Evolutionary conservation across 768 basidiomycete species (phyloP), one percentile per base, ranked within the genome.

Genomic region (Royoungia palumana): DNA sequence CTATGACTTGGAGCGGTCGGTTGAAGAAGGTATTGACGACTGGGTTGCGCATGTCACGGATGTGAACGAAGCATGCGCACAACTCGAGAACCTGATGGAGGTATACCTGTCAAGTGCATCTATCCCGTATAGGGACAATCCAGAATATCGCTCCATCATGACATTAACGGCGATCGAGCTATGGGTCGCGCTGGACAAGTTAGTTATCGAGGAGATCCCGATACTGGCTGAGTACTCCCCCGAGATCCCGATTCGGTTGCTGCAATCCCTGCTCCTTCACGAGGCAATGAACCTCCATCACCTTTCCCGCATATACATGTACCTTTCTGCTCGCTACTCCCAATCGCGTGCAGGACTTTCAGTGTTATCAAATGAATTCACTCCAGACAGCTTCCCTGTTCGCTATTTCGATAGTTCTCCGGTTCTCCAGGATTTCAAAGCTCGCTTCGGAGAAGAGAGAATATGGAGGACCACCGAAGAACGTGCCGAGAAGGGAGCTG

Each of bases 101-200:
- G 19, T 46, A 8, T 69, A 73, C 36, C 50, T 32, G 5, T 14
- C 14, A 32, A 32, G 32, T 32, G 16, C 32, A 32, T 32, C 32
- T 12, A 28, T 28, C 28, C 28, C 28, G 28, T 28, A 28, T 12
- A 28, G 10, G 28, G 28, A 28, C 12, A 28, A 32, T 32, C 16
- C 16, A 16, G 32, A 32, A 32, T 14, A 16, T 32, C 32, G 59
- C 9, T 75, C 75, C 0, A 46, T 70, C 4, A 72, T 77, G 67
- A 54, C 77, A 41, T 59, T 79, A 36, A 54, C 53, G 1, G 36
- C 38, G n/a, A 32, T 56, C 1, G 70, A 75, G 28, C 62, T 70
- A 17, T 70, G 62, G 64, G 47, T 65, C 9, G 67, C 58, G 0
- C 41, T 70, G 14, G 69, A 69, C 45, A 58, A 45, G 21, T n/a